These are phyloP conservation scores for Hanseniaspora hatyaiensis DNA, from an alignment of 805 yeast genomes.

Conservation along the genomic window DNA sequence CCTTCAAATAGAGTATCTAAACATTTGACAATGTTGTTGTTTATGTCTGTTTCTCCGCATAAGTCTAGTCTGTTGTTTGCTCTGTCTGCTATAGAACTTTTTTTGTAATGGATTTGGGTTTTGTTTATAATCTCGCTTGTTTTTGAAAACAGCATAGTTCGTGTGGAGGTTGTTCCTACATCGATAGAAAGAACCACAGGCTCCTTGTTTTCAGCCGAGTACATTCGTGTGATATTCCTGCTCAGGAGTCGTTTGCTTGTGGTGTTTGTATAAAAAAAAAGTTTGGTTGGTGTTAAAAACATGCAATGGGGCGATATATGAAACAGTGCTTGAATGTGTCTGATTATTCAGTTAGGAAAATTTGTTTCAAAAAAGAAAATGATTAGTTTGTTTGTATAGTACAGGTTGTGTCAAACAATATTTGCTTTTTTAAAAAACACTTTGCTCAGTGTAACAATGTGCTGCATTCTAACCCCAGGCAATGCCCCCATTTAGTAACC, in stretches of 20 bases:
- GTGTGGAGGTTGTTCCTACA: slow-evolving; percentile 84
- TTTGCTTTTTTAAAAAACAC: too few relatives aligned
- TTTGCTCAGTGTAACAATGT: too few relatives aligned
- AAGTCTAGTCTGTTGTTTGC: background rate
- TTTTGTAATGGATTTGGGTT: slow-evolving; percentile 70
- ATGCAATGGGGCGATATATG: too few relatives aligned
- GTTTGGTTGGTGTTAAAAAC: background rate
- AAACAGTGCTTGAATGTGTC: too few relatives aligned
- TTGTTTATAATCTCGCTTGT: slow-evolving; percentile 70
- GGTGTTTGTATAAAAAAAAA: background rate
- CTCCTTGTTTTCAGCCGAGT: background rate
- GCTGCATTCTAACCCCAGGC: too few relatives aligned
- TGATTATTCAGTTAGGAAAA: too few relatives aligned
- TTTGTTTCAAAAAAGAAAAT: too few relatives aligned
- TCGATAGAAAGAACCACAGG: slow-evolving; percentile 62
- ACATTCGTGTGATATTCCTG: too few relatives aligned
- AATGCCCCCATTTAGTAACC: too few relatives aligned
- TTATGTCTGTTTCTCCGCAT: slow-evolving; percentile 8
- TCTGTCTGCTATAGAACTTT: slow-evolving; percentile 5
- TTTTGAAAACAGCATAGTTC: slow-evolving; percentile 69
- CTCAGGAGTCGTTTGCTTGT: too few relatives aligned
- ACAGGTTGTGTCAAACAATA: too few relatives aligned
- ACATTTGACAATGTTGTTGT: slow-evolving; percentile 67
- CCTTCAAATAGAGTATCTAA: slow-evolving; percentile 52
- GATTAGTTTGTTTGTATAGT: too few relatives aligned